Base-by-base conservation (phyloP, 2,329 filamentous ascomycete genomes). In the Niveomyces coronatus region DNA sequence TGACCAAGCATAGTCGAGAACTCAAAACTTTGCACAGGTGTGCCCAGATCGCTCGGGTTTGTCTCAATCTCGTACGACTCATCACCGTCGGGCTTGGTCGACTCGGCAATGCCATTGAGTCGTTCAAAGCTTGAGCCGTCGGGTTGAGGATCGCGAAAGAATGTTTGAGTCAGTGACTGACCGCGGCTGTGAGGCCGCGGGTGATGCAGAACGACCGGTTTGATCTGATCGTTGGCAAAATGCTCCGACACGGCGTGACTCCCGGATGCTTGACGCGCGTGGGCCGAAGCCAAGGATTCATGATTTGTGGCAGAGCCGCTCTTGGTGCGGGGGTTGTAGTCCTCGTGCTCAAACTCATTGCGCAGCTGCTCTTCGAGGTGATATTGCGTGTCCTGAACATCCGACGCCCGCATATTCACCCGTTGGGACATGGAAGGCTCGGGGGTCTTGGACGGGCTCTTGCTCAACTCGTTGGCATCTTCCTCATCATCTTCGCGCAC, bases 321-420 rank as follows among this genome's bases (percentile, higher is more conserved):
- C 37, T 63, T 58, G 28, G 70, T 64, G 35, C 79, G 76, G 2
- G 79, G 80, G 49, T 77, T 84, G 52, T 85, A 82, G 47, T 85
- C 82, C 39, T 83, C 80, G 47, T 87, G 81, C 43, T 88, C 82
- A 34, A 89, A 67, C 51, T 89, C 81, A 38, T 82, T 79, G 36
- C 85, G 78, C 44, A 88, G 77, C 44, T 85, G 79, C 53, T 87
- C 78, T 53, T 88, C 84, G 44, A 91, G 60, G 49, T 89, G 85
- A 52, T 91, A 89, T 50, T 94, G 85, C 4, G 84, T 81, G 52
- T 88, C 83, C 35, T 91, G 82, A 40, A 93, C 81, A 48, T 91
- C 86, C 44, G n/a, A n/a, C n/a, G 80, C 81, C 55, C 94, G 86
- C 17, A 94, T 69, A 48, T 87, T 87, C 49, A 88, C 82, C 32